Conservation (phyloP, 768 basidiomycete species). For the Termitomyces sp. region DNA sequence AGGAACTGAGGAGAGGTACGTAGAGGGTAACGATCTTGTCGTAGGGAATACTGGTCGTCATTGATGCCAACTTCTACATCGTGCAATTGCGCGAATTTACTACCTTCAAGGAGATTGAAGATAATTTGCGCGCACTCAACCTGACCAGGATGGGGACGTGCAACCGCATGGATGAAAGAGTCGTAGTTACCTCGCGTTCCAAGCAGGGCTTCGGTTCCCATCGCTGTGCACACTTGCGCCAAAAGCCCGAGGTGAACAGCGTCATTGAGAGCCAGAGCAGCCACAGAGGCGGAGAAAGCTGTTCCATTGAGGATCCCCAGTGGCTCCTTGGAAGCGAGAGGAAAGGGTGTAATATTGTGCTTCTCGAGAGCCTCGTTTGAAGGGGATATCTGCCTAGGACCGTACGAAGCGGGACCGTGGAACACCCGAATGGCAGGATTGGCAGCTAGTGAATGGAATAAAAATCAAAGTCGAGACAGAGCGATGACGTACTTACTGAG, state of each 20-base stretch:
- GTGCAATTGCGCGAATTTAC: slow-evolving; percentile 50
- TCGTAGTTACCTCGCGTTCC: slow-evolving; percentile 62
- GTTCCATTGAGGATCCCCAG: slow-evolving; percentile 74
- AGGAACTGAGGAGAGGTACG: slow-evolving; percentile 74
- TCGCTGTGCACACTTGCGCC: slow-evolving; percentile 70
- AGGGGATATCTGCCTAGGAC: slow-evolving; percentile 45
- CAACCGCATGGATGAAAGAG: slow-evolving; percentile 67
- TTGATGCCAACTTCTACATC: slow-evolving; percentile 63
- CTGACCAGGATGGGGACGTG: slow-evolving; percentile 81
- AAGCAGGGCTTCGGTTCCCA: slow-evolving; percentile 73
- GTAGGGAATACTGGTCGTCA: slow-evolving; percentile 62
- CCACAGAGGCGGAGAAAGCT: slow-evolving; percentile 70
- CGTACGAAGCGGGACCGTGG: slow-evolving; percentile 46
- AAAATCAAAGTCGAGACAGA: background rate
- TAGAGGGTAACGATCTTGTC: slow-evolving; percentile 72
- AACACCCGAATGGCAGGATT: slow-evolving; percentile 33
- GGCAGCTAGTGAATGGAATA: background rate
- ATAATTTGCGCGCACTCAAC: slow-evolving; percentile 66
- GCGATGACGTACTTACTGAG: slow-evolving; percentile 31
- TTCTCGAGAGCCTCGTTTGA: slow-evolving; percentile 45
- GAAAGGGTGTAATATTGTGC: slow-evolving; percentile 53
- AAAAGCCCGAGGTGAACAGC: slow-evolving; percentile 57
- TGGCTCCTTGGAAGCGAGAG: slow-evolving; percentile 62
- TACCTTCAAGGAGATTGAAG: slow-evolving; percentile 54
- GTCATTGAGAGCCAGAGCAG: slow-evolving; percentile 65